A percentile compares a stretch with the other conserved stretches of the same genome.
Conservation (phyloP, 2,329 filamentous ascomycete genomes). For the Teratosphaeria epicoccoides region DNA sequence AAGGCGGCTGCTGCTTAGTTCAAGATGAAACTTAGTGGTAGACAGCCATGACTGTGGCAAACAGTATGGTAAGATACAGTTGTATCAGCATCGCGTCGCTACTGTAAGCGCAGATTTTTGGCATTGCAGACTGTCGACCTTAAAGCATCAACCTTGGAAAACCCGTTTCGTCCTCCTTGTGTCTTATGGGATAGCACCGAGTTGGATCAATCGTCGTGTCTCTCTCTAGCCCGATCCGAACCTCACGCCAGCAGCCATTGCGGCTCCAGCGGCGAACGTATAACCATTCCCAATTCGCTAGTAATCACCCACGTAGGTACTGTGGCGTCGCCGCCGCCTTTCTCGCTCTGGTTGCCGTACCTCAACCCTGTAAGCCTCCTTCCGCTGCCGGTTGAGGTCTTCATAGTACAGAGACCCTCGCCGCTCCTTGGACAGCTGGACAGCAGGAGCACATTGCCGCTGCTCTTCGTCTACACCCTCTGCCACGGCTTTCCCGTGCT, state of each 20-base stretch:
- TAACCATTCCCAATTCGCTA: not conserved
- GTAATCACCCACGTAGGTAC: not conserved
- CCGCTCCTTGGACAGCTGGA: slow-evolving; percentile 13
- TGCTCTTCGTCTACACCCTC: slow-evolving; percentile 15
- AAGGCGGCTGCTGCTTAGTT: slow-evolving; percentile 11
- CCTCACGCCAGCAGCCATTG: not conserved
- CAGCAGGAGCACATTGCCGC: not conserved
- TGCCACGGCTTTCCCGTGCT: slow-evolving; percentile 9
- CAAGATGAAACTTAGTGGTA: not conserved
- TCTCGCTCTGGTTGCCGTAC: slow-evolving; percentile 28
- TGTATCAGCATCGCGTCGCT: too few relatives aligned
- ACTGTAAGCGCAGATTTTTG: too few relatives aligned
- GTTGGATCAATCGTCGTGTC: not conserved
- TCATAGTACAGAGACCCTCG: slow-evolving; percentile 33
- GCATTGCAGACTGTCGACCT: too few relatives aligned
- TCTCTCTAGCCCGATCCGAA: not conserved
- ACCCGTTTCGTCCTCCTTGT: too few relatives aligned
- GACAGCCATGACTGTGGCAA: too few relatives aligned
- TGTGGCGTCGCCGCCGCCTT: slow-evolving; percentile 1
- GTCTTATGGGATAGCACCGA: too few relatives aligned
- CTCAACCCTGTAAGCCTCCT: slow-evolving; percentile 30
- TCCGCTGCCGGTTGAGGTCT: slow-evolving; percentile 27
- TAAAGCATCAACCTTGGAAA: too few relatives aligned
- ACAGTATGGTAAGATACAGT: too few relatives aligned
- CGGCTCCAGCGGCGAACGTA: not conserved